A percentile compares a stretch with the other conserved stretches of the same genome.
Conservation (phyloP, 495 filamentous ascomycete genomes). For the Talaromyces adpressus region DNA sequence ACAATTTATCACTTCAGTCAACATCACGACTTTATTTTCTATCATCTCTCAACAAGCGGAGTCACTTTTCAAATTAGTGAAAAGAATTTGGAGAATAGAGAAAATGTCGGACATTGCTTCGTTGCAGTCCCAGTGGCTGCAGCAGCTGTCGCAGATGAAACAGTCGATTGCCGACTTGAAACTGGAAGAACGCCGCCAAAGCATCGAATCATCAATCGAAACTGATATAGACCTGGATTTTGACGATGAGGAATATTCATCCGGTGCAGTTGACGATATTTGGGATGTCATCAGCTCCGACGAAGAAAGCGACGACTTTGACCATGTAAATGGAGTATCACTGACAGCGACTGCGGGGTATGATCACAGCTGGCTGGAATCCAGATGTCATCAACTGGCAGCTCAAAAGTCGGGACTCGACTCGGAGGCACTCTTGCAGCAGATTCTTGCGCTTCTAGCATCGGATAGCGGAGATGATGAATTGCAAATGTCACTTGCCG, state of each 20-base stretch:
- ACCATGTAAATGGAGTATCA: constrained; percentile 23
- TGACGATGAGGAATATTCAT: constrained; percentile 55
- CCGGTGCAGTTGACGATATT: constrained; percentile 65
- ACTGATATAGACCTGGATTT: constrained; percentile 53
- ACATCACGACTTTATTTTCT: not conserved
- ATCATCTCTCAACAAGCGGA: not conserved
- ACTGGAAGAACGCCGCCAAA: constrained; percentile 39
- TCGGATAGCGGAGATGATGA: constrained; percentile 69
- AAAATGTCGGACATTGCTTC: constrained; percentile 26
- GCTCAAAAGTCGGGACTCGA: constrained; percentile 55
- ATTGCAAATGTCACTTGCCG: constrained; percentile 80
- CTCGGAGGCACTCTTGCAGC: constrained; percentile 54
- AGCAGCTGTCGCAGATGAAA: constrained; percentile 64
- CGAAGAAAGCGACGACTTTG: constrained; percentile 45
- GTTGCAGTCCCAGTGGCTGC: constrained; percentile 61
- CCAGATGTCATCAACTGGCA: constrained; percentile 55
- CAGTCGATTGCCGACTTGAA: constrained; percentile 64
- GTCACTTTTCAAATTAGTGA: no score
- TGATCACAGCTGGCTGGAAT: constrained; percentile 53
- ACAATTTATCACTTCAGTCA: not conserved
- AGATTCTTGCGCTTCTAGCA: constrained; percentile 61
- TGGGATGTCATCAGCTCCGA: constrained; percentile 83
- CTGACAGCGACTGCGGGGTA: constrained; percentile 20
- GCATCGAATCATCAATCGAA: constrained; percentile 39
- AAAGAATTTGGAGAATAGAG: not conserved